These are phyloP conservation scores for Ophiosphaerella narmari DNA, from an alignment of 2,329 filamentous ascomycete genomes.

Conservation along the genomic window DNA sequence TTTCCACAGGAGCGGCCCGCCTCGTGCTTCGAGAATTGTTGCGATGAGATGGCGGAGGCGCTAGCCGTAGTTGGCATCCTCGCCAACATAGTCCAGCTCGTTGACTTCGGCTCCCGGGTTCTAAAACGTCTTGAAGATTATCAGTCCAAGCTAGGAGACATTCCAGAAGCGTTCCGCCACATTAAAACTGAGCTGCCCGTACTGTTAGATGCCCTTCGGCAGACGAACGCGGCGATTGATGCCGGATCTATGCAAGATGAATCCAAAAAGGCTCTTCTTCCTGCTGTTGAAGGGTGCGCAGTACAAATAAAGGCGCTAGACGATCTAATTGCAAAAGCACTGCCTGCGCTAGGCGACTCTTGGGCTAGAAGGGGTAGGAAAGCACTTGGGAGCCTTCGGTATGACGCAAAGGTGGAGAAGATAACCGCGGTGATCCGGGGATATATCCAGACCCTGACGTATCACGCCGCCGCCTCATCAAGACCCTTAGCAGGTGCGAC, in stretches of 20 bases:
- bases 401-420: conserved; percentile 14
- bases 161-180: conserved; percentile 13
- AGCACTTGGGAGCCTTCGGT: conserved; percentile 11
- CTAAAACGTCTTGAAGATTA: conserved; percentile 15
- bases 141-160: conserved; percentile 4
- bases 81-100: conserved; percentile 20
- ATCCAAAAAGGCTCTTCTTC: conserved; percentile 7
- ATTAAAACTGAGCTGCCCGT: conserved; percentile 11
- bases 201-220: conserved; percentile 9
- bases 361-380: conserved; percentile 11
- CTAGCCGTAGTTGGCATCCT: conserved; percentile 11
- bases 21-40: not conserved
- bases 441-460: conserved; percentile 2
- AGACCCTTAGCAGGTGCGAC: not conserved
- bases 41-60: conserved; percentile 19
- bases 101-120: conserved; percentile 11
- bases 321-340: conserved; percentile 10
- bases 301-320: conserved; percentile 16
- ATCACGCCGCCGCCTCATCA: conserved; percentile 2
- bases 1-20: no score
- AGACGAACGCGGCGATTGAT: conserved; percentile 6
- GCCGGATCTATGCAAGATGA: conserved; percentile 6
- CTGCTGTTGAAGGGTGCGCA: conserved; percentile 11
- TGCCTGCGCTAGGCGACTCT: conserved; percentile 10
- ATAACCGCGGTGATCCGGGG: conserved; percentile 2